These are phyloP conservation scores for Penicillium sp. DNA, from an alignment of 2,329 filamentous ascomycete genomes.

Conservation along the genomic window DNA sequence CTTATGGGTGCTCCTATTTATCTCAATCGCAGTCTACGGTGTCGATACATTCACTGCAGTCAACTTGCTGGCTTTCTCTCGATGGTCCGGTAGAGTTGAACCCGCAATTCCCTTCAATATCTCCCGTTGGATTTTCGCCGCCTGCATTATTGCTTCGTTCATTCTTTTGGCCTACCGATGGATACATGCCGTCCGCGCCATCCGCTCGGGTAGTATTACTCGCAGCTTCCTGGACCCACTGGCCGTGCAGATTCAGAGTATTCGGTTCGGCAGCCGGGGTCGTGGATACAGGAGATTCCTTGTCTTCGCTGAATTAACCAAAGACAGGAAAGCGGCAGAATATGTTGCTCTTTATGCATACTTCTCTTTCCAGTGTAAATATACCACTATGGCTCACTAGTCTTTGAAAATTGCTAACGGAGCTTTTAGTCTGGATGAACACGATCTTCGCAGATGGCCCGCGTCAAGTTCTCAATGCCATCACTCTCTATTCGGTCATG, in stretches of 20 bases:
- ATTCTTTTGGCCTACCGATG: constrained; percentile 78
- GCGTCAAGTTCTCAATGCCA: constrained; percentile 83
- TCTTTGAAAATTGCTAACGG: constrained; percentile 21
- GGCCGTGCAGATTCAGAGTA: constrained; percentile 79
- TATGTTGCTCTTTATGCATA: constrained; percentile 91
- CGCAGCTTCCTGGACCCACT: constrained; percentile 89
- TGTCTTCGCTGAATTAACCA: constrained; percentile 88
- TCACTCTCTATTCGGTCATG: constrained; percentile 85
- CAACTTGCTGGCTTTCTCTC: constrained; percentile 84
- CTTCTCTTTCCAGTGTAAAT: constrained; percentile 68
- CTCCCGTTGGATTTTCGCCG: constrained; percentile 92
- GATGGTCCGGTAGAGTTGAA: constrained; percentile 81
- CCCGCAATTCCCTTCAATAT: constrained; percentile 74
- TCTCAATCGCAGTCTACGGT: constrained; percentile 80
- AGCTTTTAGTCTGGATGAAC: constrained; percentile 72
- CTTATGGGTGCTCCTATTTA: constrained; percentile 74
- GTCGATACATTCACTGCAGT: constrained; percentile 93
- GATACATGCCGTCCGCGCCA: constrained; percentile 74
- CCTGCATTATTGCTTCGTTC: constrained; percentile 88
- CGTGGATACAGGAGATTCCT: constrained; percentile 85
- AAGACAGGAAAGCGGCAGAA: constrained; percentile 85
- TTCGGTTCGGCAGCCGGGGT: constrained; percentile 66
- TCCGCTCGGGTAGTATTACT: constrained; percentile 79
- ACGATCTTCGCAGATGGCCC: constrained; percentile 89
- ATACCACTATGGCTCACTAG: not conserved